Evolutionary conservation across 2,329 filamentous ascomycete species (phyloP).

Genomic region (Triangularia setosa): DNA sequence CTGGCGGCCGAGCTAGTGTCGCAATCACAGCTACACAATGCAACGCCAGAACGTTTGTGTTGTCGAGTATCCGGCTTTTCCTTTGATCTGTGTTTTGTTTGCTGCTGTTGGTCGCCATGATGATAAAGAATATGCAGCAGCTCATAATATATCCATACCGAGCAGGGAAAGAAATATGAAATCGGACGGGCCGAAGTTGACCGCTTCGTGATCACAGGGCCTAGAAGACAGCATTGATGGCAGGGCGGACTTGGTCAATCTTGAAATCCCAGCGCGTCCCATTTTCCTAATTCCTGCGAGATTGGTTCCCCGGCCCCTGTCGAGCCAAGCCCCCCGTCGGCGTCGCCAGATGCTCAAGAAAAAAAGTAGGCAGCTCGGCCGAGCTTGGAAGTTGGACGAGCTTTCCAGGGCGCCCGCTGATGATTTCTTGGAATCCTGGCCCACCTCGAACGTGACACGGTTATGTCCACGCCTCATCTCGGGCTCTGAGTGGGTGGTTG

Average conservation of each 20-base stretch:
- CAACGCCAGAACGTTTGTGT: background rate
- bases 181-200: background rate
- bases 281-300: conserved; percentile 3
- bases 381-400: conserved; percentile 19
- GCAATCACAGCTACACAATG: background rate
- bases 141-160: background rate
- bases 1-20: background rate
- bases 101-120: background rate
- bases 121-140: background rate
- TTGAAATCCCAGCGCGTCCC: background rate
- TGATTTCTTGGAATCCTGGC: conserved; percentile 9
- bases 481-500: conserved; percentile 5
- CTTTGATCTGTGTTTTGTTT: background rate
- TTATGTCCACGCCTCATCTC: conserved; percentile 21
- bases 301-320: conserved; percentile 5
- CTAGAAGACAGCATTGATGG: background rate
- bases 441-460: conserved; percentile 14
- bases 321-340: conserved; percentile 19
- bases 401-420: conserved; percentile 9
- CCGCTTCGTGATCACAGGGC: background rate
- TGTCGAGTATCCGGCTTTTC: background rate
- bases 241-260: background rate
- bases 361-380: conserved; percentile 11
- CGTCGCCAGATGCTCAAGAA: conserved; percentile 14
- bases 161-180: background rate